Conservation (phyloP, 345 rosid species). For the Linum lewisii region DNA sequence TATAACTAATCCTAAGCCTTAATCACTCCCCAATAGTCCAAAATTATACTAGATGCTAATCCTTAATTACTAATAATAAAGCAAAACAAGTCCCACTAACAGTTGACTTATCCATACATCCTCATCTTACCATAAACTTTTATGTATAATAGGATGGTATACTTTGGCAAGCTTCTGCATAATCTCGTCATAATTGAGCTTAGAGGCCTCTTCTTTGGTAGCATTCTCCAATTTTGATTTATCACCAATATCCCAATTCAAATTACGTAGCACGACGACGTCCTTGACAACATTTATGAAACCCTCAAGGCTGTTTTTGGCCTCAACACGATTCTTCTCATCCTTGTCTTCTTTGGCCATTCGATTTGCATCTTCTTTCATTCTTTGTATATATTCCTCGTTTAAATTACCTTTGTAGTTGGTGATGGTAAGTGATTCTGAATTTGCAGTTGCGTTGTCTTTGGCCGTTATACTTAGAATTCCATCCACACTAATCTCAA, state of each 20-base stretch:
- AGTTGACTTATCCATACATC: no score
- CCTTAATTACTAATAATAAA: no score
- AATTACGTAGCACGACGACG: constrained; percentile 26
- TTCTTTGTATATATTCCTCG: constrained; percentile 44
- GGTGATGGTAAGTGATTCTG: constrained; percentile 39
- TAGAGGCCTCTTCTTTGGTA: constrained; percentile 43
- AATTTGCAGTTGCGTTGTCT: constrained; percentile 44
- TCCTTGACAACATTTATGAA: constrained; percentile 41
- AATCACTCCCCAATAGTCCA: no score
- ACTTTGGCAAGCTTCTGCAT: constrained; percentile 45
- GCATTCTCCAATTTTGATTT: constrained; percentile 35
- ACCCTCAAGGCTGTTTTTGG: constrained; percentile 34
- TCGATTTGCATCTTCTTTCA: constrained; percentile 48
- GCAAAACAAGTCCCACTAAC: no score
- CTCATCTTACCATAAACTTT: constrained; percentile 41
- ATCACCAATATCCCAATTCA: constrained; percentile 22
- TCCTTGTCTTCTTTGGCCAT: constrained; percentile 45
- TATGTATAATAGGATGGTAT: constrained; percentile 37
- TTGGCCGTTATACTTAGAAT: constrained; percentile 40
- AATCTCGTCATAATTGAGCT: constrained; percentile 43
- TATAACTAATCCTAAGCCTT: no score
- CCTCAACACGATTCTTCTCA: no score
- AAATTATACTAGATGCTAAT: no score
- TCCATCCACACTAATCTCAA: constrained; percentile 42
- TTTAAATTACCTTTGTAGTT: constrained; percentile 41